Evolutionary conservation across 805 yeast genomes (phyloP).

Genomic region (Ogataea kodamae): DNA sequence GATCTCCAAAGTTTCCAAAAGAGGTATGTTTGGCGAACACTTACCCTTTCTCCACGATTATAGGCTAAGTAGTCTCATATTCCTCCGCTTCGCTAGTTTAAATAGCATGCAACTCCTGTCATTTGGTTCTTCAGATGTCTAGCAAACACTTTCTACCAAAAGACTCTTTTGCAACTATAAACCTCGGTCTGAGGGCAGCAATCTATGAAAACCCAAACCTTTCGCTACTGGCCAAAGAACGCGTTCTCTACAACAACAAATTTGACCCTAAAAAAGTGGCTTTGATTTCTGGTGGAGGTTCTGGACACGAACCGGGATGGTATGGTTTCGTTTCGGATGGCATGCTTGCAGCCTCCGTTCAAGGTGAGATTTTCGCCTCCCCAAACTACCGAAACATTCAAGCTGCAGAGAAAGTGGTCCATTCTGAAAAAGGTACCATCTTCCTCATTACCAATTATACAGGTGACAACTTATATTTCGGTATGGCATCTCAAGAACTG

Average conservation of each 20-base stretch:
- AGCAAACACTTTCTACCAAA: slow-evolving; percentile 42
- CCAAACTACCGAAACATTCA: slow-evolving; percentile 38
- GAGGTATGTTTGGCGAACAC: slow-evolving; percentile 1
- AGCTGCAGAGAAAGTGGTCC: slow-evolving; percentile 36
- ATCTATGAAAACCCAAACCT: slow-evolving; percentile 37
- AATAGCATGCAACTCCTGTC: too few species aligned
- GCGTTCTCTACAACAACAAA: slow-evolving; percentile 36
- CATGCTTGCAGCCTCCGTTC: slow-evolving; percentile 39
- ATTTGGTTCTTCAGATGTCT: too few species aligned
- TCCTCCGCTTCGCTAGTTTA: too few species aligned
- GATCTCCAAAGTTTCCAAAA: slow-evolving; percentile 36
- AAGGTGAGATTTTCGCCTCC: slow-evolving; percentile 41
- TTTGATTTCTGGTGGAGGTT: slow-evolving; percentile 40
- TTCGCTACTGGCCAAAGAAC: slow-evolving; percentile 36
- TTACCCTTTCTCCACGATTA: too few species aligned
- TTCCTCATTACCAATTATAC: slow-evolving; percentile 38
- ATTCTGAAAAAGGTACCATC: slow-evolving; percentile 35
- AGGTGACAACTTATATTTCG: slow-evolving; percentile 39
- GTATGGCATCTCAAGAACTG: slow-evolving; percentile 39
- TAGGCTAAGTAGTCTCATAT: too few species aligned
- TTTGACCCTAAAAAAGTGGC: slow-evolving; percentile 29
- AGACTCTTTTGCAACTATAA: slow-evolving; percentile 34
- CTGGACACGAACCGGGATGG: slow-evolving; percentile 44
- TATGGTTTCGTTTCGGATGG: slow-evolving; percentile 39
- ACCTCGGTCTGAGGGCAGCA: slow-evolving; percentile 37